Percentiles rank a stretch among this genome's conserved stretches.
Evolutionary conservation across 164 flowering plant species (phyloP).

Genomic region (Piper betle): DNA sequence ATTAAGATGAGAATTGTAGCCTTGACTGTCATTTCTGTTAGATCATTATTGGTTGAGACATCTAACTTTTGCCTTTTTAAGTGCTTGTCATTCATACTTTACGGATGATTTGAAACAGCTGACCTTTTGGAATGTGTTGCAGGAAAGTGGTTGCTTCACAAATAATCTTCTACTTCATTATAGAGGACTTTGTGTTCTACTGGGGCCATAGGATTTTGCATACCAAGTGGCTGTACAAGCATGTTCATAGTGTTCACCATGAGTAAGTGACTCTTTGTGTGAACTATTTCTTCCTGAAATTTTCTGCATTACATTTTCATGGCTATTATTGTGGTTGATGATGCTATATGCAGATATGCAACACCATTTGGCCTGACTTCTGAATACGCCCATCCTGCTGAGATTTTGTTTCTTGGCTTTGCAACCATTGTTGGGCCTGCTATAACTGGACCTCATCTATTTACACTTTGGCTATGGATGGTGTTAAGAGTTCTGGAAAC

Average conservation of each 20-base stretch:
- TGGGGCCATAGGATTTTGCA: constrained; percentile 95
- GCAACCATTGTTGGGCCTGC: constrained; percentile 97
- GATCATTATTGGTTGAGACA: constrained; percentile 13
- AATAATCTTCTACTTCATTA: constrained; percentile 77
- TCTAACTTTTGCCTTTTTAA: too few relatives aligned
- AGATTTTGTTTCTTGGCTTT: constrained; percentile 94
- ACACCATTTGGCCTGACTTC: constrained; percentile 98
- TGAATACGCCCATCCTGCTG: constrained; percentile 99
- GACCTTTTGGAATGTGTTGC: constrained; percentile 10
- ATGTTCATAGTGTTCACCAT: constrained; percentile 97
- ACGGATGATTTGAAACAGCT: too few relatives aligned
- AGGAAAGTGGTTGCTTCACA: constrained; percentile 78
- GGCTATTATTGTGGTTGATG: neutral
- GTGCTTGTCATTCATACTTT: too few relatives aligned
- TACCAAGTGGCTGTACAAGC: constrained; percentile 96
- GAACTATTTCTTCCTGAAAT: neutral
- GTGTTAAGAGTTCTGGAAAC: constrained; percentile 88
- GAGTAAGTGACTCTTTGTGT: constrained; percentile 46
- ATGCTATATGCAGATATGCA: constrained; percentile 51
- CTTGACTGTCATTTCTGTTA: too few relatives aligned
- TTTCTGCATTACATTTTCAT: constrained; percentile 2
- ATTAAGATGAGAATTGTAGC: too few relatives aligned
- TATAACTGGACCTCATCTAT: constrained; percentile 89
- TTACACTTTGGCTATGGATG: constrained; percentile 98
- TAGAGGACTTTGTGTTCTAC: constrained; percentile 89